Evolutionary conservation across 2,329 filamentous ascomycete genomes (phyloP).

Genomic region (Sarocladium strictum): DNA sequence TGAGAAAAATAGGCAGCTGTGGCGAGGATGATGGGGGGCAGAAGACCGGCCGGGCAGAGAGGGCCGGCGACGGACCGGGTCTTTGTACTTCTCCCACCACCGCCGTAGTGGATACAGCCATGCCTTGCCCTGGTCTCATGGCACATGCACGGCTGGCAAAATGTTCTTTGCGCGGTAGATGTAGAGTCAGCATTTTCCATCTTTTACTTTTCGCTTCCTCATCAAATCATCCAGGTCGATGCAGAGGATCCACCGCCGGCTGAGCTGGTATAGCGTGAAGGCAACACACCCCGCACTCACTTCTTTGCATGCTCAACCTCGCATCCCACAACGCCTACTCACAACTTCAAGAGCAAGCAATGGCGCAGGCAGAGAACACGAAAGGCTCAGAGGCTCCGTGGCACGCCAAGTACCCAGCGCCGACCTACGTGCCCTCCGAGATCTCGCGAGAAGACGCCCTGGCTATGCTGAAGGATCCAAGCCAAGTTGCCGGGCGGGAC

Average conservation of each 20-base stretch:
- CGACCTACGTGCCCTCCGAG: background rate
- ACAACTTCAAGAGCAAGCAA: no score
- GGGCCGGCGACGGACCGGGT: background rate
- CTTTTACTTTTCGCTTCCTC: no score
- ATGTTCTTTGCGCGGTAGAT: no score
- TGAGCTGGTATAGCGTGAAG: background rate
- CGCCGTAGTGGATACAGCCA: background rate
- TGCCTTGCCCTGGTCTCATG: background rate
- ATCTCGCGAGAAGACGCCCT: conserved; percentile 18
- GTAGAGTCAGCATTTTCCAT: no score
- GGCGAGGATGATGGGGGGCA: background rate
- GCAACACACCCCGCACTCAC: background rate
- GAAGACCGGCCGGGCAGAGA: background rate
- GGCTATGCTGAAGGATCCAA: conserved; percentile 23
- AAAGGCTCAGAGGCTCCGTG: conserved; percentile 9
- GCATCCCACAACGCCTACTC: no score
- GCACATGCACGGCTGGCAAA: background rate
- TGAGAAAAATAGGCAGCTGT: background rate
- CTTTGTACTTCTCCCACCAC: background rate
- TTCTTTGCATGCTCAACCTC: background rate
- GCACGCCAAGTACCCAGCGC: conserved; percentile 1
- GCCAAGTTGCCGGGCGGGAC: conserved; percentile 19
- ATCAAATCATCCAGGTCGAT: no score
- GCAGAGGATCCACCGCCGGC: background rate
- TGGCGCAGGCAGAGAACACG: background rate